Base-by-base conservation (phyloP, 352 stramenopile genomes). In the Aphanomyces stellatus region DNA sequence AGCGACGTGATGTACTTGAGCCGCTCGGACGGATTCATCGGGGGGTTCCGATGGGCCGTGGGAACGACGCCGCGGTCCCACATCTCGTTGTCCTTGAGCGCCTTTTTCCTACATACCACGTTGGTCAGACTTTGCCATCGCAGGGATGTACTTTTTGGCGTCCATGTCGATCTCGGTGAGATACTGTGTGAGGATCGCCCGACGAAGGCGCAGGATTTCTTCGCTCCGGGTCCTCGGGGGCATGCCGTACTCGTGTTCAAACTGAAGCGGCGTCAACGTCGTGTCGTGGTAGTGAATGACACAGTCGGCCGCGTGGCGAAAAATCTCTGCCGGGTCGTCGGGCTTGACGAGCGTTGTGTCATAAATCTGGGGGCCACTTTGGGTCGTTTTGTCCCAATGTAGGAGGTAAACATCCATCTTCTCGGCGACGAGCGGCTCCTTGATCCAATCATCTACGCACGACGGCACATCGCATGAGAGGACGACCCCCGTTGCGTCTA, bases 321-420 rank as follows among this genome's bases (percentile, higher is more conserved):
- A 72, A 24, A 91, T 76, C 75, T 87, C 87, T 59, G 84, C 82
- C 74, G 86, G 86, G 69, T 88, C 87, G 70, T 88, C 88, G 53
- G 83, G 83, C 48, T 89, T 90, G 74, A 88, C 87, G 73, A 88
- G 88, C 33, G 83, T 92, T 48, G 60, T 67, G 49, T 67, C 60
- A 42, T 90, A 87, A 72, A 90, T 80, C 59, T 90, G 88, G 65
- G 88, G 76, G 55, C 85, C 79, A 31, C 87, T 76, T 51, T 76
- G 77, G 46, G 81, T 81, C 35, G 75, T 69, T 30, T 86, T 80
- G 60, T 89, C 81, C 4, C 81, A 82, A 24, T 76, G 71, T 34
- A 92, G 61, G 42, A 92, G 63, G 67, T 92, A 92, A 46, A 90
- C 83, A 64, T 88, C 79, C 57, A 92, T 77, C 55, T 60, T 74